Conservation (phyloP, 2,329 filamentous ascomycete species). For the Trichoderma sp. region DNA sequence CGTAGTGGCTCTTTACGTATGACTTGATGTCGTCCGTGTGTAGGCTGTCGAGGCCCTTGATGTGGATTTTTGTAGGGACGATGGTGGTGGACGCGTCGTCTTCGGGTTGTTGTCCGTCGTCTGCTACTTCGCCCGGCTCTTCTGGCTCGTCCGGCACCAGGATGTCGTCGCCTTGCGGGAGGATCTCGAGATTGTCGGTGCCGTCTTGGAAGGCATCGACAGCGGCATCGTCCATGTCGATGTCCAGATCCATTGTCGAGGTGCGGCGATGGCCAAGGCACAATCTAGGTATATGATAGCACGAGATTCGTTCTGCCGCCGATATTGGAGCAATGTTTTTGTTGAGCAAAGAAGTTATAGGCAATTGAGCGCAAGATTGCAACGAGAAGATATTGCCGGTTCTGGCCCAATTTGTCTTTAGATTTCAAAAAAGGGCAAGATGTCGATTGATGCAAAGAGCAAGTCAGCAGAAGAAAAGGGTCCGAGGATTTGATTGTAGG, state of each 20-base stretch:
- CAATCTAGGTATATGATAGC: too few species aligned
- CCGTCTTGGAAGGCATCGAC: conserved; percentile 38
- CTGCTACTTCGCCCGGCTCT: conserved; percentile 45
- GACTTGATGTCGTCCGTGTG: conserved; percentile 77
- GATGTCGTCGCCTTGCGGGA: conserved; percentile 43
- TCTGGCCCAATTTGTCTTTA: not conserved
- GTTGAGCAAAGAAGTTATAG: not conserved
- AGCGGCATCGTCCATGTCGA: conserved; percentile 70
- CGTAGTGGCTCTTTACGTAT: conserved; percentile 71
- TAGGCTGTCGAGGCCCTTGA: conserved; percentile 80
- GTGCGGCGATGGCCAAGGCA: not conserved
- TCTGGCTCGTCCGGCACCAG: conserved; percentile 44
- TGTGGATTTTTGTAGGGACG: conserved; percentile 68
- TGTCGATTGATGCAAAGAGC: not conserved
- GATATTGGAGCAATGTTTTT: not conserved
- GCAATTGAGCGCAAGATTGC: not conserved
- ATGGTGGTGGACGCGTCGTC: conserved; percentile 37
- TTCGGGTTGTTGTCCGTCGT: conserved; percentile 37
- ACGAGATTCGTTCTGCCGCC: too few species aligned
- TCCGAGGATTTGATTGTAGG: not conserved
- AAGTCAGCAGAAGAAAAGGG: not conserved
- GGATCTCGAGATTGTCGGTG: conserved; percentile 35
- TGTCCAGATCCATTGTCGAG: conserved; percentile 63
- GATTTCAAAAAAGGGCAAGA: not conserved
- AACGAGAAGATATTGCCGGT: not conserved